Evolutionary conservation across 139 green algal genomes (phyloP).

Genomic region (Picochlorum sp.): DNA sequence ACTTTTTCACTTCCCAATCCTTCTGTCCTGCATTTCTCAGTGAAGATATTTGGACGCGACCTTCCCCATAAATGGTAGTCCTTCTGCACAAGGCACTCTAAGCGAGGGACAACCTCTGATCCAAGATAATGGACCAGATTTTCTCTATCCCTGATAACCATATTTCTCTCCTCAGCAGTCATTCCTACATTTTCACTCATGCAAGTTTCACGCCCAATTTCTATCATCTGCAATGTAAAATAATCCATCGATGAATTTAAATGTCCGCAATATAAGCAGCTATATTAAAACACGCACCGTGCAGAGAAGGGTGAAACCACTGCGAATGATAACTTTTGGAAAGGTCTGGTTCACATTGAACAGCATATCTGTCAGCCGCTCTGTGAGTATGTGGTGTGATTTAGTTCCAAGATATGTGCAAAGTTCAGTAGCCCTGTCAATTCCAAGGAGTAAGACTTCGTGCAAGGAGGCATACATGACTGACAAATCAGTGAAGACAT

Average conservation of each 20-base stretch:
- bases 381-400: neutral
- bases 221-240: neutral
- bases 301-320: too few relatives aligned
- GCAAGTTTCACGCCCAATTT: neutral
- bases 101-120: slow-evolving; percentile 4
- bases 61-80: slow-evolving; percentile 11
- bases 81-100: slow-evolving; percentile 6
- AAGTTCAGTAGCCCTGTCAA: slow-evolving; percentile 1
- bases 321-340: too few relatives aligned
- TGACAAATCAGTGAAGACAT: slow-evolving; percentile 9
- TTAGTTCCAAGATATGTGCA: neutral
- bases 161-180: neutral
- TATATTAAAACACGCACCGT: too few relatives aligned
- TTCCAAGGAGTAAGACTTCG: neutral
- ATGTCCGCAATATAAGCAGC: too few relatives aligned
- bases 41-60: neutral
- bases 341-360: too few relatives aligned
- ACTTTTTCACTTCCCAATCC: slow-evolving; percentile 13
- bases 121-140: neutral
- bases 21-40: too few relatives aligned
- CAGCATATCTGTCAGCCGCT: neutral
- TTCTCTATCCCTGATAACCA: neutral
- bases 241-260: too few relatives aligned
- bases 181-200: neutral
- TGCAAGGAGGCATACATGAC: slow-evolving; percentile 8